Evolutionary conservation across 257 asterid genomes (phyloP), one percentile per base, ranked within the genome.

Genomic region (Salvia hispanica): DNA sequence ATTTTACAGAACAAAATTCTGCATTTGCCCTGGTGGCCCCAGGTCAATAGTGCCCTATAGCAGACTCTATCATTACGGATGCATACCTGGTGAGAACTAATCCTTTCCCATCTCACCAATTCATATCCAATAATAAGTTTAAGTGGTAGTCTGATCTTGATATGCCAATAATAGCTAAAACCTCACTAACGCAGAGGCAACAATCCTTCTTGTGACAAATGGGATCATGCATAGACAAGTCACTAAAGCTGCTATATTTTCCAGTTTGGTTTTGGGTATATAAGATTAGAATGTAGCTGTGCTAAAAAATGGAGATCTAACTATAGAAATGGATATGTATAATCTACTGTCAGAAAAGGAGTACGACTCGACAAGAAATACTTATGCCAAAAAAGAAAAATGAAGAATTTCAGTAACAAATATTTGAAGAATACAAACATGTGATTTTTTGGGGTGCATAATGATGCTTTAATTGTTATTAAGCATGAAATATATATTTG

Each of bases 21-120:
- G 99, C 82, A 85, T 94, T 71, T 94, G 99, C 81, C 99, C 99
- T 14, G 97, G 99, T 75, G 99, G 97, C 77, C 99, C 72, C 99
- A 94, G 83, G 99, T 94, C 80, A 94, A 94, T 74, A 94, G 99
- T 75, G 99, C 97, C 68, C 96, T 61, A 83, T 94, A 76, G 77
- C 99, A 70, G 99, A 94, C 80, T 37, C 88, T 94, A 74, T n/a
- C 99, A 94, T 76, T 94, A 94, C 37, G 99, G 97, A 74, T 94
- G 99, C 77, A 61, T 88, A 73, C 99, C 99, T 71, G 99, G 99
- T 94, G 74, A 85, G 85, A n/a, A 58, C 77, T 73, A 14, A 53
- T 72, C 55, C 66, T 65, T 48, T 5, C 42, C 52, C 43, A 59
- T 67, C 50, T 36, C 43, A 13, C 36, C 56, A 56, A 62, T 36